A percentile compares a stretch with the other conserved stretches of the same genome.
These are phyloP conservation scores for Penicillium fimorum DNA, from an alignment of 495 filamentous ascomycete genomes.

Conservation along the genomic window DNA sequence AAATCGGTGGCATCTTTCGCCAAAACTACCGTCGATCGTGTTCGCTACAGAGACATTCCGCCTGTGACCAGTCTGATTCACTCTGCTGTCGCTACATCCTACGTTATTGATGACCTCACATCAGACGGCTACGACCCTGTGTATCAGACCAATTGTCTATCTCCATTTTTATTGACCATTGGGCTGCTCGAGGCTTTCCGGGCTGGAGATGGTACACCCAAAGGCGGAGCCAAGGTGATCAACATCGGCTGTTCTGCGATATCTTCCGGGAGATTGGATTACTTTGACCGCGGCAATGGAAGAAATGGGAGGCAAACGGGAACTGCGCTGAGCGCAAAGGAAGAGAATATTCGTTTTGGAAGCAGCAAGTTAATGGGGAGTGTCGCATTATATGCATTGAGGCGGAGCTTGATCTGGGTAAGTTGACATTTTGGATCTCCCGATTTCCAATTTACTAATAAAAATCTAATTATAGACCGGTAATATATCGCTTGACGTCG, in stretches of 20 bases:
- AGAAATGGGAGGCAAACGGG: conserved; percentile 20
- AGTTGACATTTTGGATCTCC: conserved; percentile 18
- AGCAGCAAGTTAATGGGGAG: conserved; percentile 44
- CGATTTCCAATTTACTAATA: neutral
- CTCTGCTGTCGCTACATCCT: conserved; percentile 39
- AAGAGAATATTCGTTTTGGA: conserved; percentile 37
- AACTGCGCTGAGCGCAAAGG: conserved; percentile 31
- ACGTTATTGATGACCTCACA: conserved; percentile 35
- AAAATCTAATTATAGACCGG: conserved; percentile 26
- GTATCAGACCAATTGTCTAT: conserved; percentile 44
- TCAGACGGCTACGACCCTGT: conserved; percentile 41
- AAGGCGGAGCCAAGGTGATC: conserved; percentile 39
- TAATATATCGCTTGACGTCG: conserved; percentile 41
- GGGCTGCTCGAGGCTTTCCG: conserved; percentile 44
- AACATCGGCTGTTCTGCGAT: conserved; percentile 40
- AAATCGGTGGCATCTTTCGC: conserved; percentile 36
- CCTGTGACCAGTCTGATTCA: conserved; percentile 40
- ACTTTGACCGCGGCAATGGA: conserved; percentile 31
- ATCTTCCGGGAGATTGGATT: conserved; percentile 37
- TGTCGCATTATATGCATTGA: conserved; percentile 43
- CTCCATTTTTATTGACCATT: conserved; percentile 42
- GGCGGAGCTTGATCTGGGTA: conserved; percentile 41
- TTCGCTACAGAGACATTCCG: conserved; percentile 39
- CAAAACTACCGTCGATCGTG: conserved; percentile 36
- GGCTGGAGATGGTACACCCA: conserved; percentile 35